Evolutionary conservation across 345 rosid species (phyloP), one percentile per base, ranked within the genome.

Genomic region (Gossypium bickii): DNA sequence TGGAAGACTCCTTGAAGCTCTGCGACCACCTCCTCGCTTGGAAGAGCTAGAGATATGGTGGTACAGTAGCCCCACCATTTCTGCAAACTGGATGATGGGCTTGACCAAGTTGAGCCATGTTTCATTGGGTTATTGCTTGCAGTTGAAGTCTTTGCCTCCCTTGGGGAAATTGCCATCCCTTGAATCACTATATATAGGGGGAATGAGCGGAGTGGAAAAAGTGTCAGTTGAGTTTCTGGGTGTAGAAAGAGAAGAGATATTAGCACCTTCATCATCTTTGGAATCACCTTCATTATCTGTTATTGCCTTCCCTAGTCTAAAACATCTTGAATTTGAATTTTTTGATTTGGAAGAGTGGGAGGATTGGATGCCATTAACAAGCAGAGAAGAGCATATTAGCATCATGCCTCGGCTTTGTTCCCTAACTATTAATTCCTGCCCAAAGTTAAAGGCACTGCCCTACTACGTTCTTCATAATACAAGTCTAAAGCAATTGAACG

Each of bases 341-440:
- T 45, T 17, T 41, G 24, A 18, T 12, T 22, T 72, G 66, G 12
- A 57, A 44, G 75, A 72, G 41, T 72, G 75, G 65, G 15, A 58
- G 20, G 2, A 0, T 9, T 41, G 66, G 64, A 55, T 58, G 18
- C 3, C 74, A 43, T 11, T 43, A 41, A 43, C 13, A 22, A 41
- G 3, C 8, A 4, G 18, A 72, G 56, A 24, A 20, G 56, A 48
- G 3, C 41, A 22, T 67, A 22, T 47, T 47, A 47, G 20, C 24
- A 47, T 69, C 20, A 69, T 69, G 72, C 72, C 72, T 27, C 58
- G 15, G 9, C 72, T 69, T 69, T 51, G 24, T 69, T 69, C 72
- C 24, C 72, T 65, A 65, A 65, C 70, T 44, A 65, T 65, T 12
- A 29, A 45, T 20, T 65, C 70, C 70, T 65, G 57, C 56, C 71